Evolutionary conservation across 1,139 yeast genomes (phyloP).

Genomic region (Saccharomycopsis hybrid): DNA sequence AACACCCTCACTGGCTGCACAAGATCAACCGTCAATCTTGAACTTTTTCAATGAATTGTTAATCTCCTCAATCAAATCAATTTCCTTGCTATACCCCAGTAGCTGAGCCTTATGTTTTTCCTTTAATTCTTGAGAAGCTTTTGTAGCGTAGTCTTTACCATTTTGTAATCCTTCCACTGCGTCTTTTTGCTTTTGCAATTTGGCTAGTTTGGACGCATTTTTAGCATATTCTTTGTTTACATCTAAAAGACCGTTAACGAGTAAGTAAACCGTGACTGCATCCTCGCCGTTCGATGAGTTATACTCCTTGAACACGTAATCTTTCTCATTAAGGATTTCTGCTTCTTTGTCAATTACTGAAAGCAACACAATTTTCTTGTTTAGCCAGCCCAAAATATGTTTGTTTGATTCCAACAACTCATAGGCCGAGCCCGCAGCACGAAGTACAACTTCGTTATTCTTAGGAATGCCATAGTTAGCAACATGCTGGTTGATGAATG

Average conservation of each 20-base stretch:
- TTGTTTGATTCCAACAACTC: background rate
- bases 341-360: constrained; percentile 2
- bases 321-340: constrained; percentile 25
- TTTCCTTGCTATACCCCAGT: background rate
- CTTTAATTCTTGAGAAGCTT: constrained; percentile 57
- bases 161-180: constrained; percentile 52
- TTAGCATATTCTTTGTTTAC: constrained; percentile 83
- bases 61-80: constrained; percentile 1
- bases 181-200: constrained; percentile 42
- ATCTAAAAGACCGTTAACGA: constrained; percentile 92
- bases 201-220: constrained; percentile 67
- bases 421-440: constrained; percentile 33
- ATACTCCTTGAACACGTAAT: constrained; percentile 33
- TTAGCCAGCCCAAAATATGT: constrained; percentile 4
- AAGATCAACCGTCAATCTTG: too few relatives aligned
- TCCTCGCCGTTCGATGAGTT: background rate
- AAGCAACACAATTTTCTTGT: constrained; percentile 8
- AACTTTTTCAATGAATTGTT: background rate
- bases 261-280: constrained; percentile 59
- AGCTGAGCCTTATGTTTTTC: constrained; percentile 7
- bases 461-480: constrained; percentile 83
- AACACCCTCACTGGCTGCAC: too few relatives aligned
- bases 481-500: constrained; percentile 84
- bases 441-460: constrained; percentile 80
- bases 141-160: constrained; percentile 77